Base-by-base conservation (phyloP, 2,329 filamentous ascomycete species). In the Cryphonectria naterciae region DNA sequence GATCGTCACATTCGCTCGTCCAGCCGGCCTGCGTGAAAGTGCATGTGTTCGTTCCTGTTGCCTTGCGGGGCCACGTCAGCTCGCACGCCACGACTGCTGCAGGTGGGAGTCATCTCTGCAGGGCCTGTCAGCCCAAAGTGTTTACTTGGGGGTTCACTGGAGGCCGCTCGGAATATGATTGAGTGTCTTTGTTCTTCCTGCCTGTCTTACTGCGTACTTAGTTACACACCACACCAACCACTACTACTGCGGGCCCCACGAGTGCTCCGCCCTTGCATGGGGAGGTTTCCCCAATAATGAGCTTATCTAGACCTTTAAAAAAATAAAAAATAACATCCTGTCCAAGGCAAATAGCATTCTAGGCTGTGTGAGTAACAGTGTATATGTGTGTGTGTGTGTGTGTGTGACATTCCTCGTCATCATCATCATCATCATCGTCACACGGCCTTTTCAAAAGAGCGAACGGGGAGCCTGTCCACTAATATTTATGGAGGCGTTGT, bases 51-150 rank as follows among this genome's bases (percentile, higher is more conserved):
- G 22, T 49, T 49, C 46, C 46, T 49, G 70, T 63, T 73, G 70
- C 72, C 72, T 73, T 72, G 54, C 62, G 56, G 65, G 73, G 73
- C 73, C 73, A 72, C 73, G 73, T 74, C 71, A 74, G 69, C 73
- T 74, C 66, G 70, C 66, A 67, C 32, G 43, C 39, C 54, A 39
- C 32, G 62, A 17, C 54, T 70, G 70, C 52, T 70, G 70, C 52
- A 49, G 64, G 70, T 66, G 37, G 56, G 61, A 69, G 69, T 71
- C 69, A 71, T 68, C 46, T 49, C 56, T 41, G 58, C 37, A 39
- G 37, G 37, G 61, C 54, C 65, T 62, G 70, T 68, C 43, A 60
- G 70, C 68, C 49, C 46, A 46, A 56, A 69, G 56, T 58, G 28
- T 58, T 28, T 32, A 32, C 32, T 32, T 32, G 32, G 28, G 15